These are phyloP conservation scores for Hemisphaericaspora xylofermentans DNA, from an alignment of 1,139 yeast genomes.

Conservation along the genomic window DNA sequence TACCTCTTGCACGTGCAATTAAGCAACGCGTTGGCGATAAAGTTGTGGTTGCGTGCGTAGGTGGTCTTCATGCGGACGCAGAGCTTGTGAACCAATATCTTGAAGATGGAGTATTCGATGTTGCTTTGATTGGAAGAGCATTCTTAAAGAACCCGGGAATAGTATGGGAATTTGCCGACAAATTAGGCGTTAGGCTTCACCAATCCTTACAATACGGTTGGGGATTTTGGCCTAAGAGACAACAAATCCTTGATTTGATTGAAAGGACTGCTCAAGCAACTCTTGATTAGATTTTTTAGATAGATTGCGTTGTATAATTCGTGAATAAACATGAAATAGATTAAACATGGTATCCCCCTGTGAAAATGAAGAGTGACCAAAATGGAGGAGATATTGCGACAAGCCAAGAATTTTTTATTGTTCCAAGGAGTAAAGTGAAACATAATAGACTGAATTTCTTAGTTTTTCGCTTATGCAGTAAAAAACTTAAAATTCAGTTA, in stretches of 20 bases:
- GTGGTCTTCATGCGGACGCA: conserved; percentile 32
- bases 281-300: background rate
- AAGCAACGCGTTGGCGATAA: conserved; percentile 45
- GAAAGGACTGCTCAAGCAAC: conserved; percentile 10
- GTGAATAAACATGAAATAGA: background rate
- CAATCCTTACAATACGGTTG: conserved; percentile 37
- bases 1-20: conserved; percentile 39
- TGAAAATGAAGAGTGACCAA: no score
- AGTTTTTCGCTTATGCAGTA: no score
- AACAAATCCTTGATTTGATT: conserved; percentile 16
- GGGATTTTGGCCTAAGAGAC: conserved; percentile 19
- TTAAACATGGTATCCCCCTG: no score
- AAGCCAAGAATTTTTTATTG: no score
- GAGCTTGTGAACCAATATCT: conserved; percentile 38
- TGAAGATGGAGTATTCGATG: conserved; percentile 44
- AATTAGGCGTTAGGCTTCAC: conserved; percentile 41
- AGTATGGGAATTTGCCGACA: conserved; percentile 50
- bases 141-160: conserved; percentile 51
- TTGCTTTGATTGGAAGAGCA: conserved; percentile 45
- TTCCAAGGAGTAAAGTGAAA: no score
- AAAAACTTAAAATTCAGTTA: no score
- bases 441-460: no score
- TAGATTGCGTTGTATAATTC: no score
- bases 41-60: conserved; percentile 47
- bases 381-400: no score